Conservation (phyloP, 495 filamentous ascomycete species). For the Aspergillus kassunensis region DNA sequence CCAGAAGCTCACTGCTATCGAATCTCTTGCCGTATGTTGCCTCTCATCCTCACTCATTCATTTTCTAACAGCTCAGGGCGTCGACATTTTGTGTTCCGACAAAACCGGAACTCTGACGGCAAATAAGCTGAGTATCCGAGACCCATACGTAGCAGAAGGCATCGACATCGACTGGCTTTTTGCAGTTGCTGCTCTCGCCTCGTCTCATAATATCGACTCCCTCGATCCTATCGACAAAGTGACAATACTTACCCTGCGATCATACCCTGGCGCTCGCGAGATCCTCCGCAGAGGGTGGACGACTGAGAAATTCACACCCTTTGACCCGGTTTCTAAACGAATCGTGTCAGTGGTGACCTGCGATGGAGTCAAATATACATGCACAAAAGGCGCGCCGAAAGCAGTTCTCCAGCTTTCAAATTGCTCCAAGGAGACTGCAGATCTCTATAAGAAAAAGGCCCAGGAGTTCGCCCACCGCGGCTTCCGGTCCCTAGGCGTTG, state of each 20-base stretch:
- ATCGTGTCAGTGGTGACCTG: constrained; percentile 61
- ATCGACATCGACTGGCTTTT: constrained; percentile 75
- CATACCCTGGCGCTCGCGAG: constrained; percentile 63
- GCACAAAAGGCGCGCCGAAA: constrained; percentile 70
- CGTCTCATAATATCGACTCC: constrained; percentile 69
- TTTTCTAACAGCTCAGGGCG: constrained; percentile 51
- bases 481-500: constrained; percentile 72
- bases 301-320: constrained; percentile 66
- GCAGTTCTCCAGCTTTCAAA: constrained; percentile 62
- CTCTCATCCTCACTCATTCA: too few relatives aligned
- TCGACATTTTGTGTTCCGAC: constrained; percentile 96
- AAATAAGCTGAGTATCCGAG: constrained; percentile 67
- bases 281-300: constrained; percentile 63
- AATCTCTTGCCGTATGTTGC: constrained; percentile 67
- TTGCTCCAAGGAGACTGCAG: constrained; percentile 56
- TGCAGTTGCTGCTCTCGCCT: constrained; percentile 66
- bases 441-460: constrained; percentile 61
- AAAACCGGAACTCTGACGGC: constrained; percentile 75
- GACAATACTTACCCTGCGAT: constrained; percentile 61
- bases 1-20: constrained; percentile 92
- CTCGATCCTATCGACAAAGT: constrained; percentile 73
- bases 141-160: constrained; percentile 67
- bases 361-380: constrained; percentile 60
- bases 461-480: constrained; percentile 69
- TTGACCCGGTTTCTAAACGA: constrained; percentile 72